phyloP scores from a whole-genome alignment of 495 filamentous ascomycete species.

The Aspergillus wentii region DNA sequence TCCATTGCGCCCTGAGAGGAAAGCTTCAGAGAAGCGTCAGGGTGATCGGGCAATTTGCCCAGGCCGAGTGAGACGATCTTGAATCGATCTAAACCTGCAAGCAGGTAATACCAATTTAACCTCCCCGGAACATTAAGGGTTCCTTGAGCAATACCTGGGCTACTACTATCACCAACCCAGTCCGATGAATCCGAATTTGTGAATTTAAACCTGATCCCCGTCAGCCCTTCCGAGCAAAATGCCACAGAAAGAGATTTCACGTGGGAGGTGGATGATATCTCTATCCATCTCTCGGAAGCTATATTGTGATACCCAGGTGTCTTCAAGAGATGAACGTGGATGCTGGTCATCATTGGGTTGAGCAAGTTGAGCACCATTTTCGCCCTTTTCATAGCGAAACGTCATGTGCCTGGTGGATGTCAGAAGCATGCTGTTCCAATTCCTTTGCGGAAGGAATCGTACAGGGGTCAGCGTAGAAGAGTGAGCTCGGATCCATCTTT shows the following conservation, averaged over 20 bases:
- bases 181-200: conserved; percentile 2
- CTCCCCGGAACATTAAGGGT: conserved; percentile 3
- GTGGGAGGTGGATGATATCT: conserved; percentile 1
- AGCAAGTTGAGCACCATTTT: background rate
- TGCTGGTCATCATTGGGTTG: background rate
- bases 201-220: conserved; percentile 8
- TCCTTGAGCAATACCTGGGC: conserved; percentile 5
- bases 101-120: conserved; percentile 1
- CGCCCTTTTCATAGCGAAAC: background rate
- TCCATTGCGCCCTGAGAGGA: background rate
- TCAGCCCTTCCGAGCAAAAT: conserved; percentile 8
- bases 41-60: conserved; percentile 2
- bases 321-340: background rate
- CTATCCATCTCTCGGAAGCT: conserved; percentile 6
- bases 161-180: conserved; percentile 6
- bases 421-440: conserved; percentile 1
- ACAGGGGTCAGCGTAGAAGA: conserved; percentile 10
- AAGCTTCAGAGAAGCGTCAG: background rate
- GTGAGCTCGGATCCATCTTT: conserved; percentile 3
- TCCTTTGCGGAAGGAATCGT: conserved; percentile 6
- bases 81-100: conserved; percentile 10
- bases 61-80: conserved; percentile 11
- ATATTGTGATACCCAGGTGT: conserved; percentile 2
- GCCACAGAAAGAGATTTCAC: conserved; percentile 5
- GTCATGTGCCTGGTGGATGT: background rate